Evolutionary conservation across 2,329 filamentous ascomycete genomes (phyloP).

Genomic region (Verticillium longisporum): DNA sequence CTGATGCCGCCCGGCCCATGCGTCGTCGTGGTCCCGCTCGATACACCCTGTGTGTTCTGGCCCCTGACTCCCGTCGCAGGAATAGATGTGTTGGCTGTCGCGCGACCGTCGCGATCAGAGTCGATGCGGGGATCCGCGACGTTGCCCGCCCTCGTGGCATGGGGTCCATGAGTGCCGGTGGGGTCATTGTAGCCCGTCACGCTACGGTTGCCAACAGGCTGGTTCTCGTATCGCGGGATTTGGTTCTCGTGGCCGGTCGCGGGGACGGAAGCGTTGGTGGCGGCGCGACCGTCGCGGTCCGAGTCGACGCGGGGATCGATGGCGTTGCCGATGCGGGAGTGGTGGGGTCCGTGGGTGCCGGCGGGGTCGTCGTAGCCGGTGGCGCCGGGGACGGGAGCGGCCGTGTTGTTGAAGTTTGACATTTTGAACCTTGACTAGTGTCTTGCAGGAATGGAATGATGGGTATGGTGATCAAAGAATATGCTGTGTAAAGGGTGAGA

Average conservation of each 20-base stretch:
- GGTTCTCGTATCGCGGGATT: not conserved
- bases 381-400: not conserved
- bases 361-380: slow-evolving; percentile 13
- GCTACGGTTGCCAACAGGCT: not conserved
- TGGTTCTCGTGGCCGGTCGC: not conserved
- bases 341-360: slow-evolving; percentile 33
- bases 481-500: not conserved
- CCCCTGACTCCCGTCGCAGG: not conserved
- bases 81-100: slow-evolving; percentile 3
- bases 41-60: not conserved
- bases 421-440: not conserved
- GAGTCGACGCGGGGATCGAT: slow-evolving; percentile 45
- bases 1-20: not conserved
- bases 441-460: not conserved
- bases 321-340: slow-evolving; percentile 36
- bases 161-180: slow-evolving; percentile 31
- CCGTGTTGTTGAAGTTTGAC: slow-evolving; percentile 4
- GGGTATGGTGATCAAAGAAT: not conserved
- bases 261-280: not conserved
- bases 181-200: slow-evolving; percentile 4
- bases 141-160: slow-evolving; percentile 36
- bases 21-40: not conserved
- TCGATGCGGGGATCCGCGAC: slow-evolving; percentile 44
- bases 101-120: slow-evolving; percentile 36
- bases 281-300: slow-evolving; percentile 33